A percentile compares a stretch with the other conserved stretches of the same genome.
These are phyloP conservation scores for Nematocida sp. DNA, from an alignment of 371 early-diverging fungal species.

Conservation along the genomic window DNA sequence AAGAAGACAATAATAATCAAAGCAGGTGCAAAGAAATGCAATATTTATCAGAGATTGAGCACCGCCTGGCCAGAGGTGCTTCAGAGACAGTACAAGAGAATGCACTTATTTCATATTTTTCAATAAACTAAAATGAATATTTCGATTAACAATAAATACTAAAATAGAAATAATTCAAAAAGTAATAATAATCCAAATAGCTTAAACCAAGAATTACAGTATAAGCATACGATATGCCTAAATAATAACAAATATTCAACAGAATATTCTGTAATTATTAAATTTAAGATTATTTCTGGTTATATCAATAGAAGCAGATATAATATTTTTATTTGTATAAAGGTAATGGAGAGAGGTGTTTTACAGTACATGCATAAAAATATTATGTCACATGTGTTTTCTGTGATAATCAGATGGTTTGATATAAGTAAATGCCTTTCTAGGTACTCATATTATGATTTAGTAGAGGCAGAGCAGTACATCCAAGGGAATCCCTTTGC, in stretches of 20 bases:
- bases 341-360: background rate
- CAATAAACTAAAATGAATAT: constrained; percentile 7
- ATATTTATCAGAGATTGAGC: constrained; percentile 65
- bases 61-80: constrained; percentile 63
- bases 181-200: too few species aligned
- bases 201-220: too few species aligned
- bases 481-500: constrained; percentile 30
- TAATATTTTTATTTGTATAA: constrained; percentile 1
- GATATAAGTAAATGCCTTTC: background rate
- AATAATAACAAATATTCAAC: too few species aligned
- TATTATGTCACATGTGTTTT: background rate
- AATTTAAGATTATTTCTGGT: too few species aligned
- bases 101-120: constrained; percentile 62
- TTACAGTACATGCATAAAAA: background rate
- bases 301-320: background rate
- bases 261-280: too few species aligned
- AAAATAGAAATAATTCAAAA: background rate
- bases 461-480: constrained; percentile 28
- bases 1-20: constrained; percentile 50
- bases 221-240: too few species aligned
- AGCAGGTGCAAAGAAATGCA: constrained; percentile 63
- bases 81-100: constrained; percentile 67
- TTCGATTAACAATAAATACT: background rate
- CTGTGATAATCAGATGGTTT: background rate
- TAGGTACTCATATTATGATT: constrained; percentile 46